These are phyloP conservation scores for carrot (Daucus carota) DNA, from an alignment of 129 eudicot species.

Conservation along the genomic window DNA sequence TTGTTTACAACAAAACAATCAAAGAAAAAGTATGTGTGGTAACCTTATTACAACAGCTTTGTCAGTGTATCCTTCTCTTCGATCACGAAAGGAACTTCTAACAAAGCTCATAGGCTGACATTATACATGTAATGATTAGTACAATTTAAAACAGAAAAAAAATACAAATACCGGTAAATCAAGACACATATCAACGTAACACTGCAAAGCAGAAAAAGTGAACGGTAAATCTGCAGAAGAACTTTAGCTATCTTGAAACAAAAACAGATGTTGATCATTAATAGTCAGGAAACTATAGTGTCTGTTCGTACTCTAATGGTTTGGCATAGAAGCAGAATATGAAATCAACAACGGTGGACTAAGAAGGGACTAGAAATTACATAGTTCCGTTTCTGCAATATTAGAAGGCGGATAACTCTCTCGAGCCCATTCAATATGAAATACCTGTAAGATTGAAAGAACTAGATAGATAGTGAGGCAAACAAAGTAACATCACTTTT, in stretches of 20 bases:
- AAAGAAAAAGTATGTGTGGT: slow-evolving; percentile 3
- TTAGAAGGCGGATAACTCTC: slow-evolving; percentile 68
- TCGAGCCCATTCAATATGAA: slow-evolving; percentile 87
- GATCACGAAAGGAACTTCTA: slow-evolving; percentile 71
- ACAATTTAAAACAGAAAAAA: neutral
- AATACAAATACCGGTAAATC: neutral
- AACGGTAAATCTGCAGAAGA: neutral
- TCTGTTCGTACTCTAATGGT: neutral
- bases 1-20: neutral
- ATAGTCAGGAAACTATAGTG: neutral
- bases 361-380: slow-evolving; percentile 32
- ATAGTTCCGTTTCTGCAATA: slow-evolving; percentile 81
- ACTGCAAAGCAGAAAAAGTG: neutral
- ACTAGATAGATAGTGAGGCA: neutral
- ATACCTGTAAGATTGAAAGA: slow-evolving; percentile 44
- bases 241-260: neutral
- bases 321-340: neutral
- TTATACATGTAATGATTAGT: slow-evolving; percentile 2
- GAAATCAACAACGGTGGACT: neutral
- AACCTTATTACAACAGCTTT: slow-evolving; percentile 96
- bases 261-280: neutral
- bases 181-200: neutral
- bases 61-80: slow-evolving; percentile 82
- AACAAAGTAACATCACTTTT: neutral
- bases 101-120: slow-evolving; percentile 80